These are phyloP conservation scores for Solanum sejunctum DNA, from an alignment of 257 asterid genomes.

Conservation along the genomic window DNA sequence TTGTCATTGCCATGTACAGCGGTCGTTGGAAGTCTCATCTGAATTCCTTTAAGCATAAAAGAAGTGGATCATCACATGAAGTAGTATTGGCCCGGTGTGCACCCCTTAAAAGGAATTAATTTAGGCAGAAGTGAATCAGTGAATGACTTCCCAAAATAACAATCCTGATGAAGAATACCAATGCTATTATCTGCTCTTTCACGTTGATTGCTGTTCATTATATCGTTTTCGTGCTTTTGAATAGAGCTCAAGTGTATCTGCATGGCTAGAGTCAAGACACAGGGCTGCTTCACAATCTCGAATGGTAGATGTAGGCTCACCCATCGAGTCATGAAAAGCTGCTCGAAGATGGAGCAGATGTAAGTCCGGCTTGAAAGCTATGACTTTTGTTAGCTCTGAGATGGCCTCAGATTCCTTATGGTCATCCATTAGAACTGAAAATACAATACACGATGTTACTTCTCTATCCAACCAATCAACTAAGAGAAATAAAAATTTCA, in stretches of 20 bases:
- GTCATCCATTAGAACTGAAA: constrained; percentile 84
- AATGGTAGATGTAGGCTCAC: constrained; percentile 42
- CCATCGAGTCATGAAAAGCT: constrained; percentile 84
- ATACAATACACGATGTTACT: not conserved
- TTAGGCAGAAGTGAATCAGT: not conserved
- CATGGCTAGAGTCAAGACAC: constrained; percentile 70
- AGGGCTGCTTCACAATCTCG: constrained; percentile 85
- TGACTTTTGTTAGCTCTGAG: constrained; percentile 64
- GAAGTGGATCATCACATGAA: constrained; percentile 1
- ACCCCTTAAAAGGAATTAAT: constrained; percentile 12
- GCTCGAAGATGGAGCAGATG: constrained; percentile 92
- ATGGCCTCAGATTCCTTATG: constrained; percentile 81
- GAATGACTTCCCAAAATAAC: constrained; percentile 1
- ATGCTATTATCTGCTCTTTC: constrained; percentile 15
- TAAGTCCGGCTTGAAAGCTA: constrained; percentile 71
- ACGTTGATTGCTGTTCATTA: constrained; percentile 29
- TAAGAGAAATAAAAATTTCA: not conserved
- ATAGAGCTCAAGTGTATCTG: constrained; percentile 59
- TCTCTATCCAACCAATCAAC: not conserved
- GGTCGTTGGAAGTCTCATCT: constrained; percentile 10
- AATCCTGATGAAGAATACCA: not conserved
- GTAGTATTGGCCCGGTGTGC: constrained; percentile 5
- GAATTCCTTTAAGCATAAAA: constrained; percentile 2
- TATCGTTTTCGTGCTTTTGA: constrained; percentile 32
- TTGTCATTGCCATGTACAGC: not conserved